These are phyloP conservation scores for Eucalyptus marginata DNA, from an alignment of 345 rosid species.

Conservation along the genomic window DNA sequence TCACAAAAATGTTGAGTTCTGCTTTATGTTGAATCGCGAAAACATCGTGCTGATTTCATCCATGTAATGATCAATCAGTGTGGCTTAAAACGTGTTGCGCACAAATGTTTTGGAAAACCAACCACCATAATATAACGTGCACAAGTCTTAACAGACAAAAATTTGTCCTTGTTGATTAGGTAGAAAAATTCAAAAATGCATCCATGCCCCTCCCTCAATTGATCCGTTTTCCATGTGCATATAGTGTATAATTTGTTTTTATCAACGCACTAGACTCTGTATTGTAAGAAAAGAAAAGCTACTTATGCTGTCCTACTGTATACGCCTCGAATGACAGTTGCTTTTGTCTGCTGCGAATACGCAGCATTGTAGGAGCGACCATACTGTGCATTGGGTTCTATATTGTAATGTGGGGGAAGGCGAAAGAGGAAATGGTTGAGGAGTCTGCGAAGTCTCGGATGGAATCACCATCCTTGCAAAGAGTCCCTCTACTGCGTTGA, in stretches of 20 bases:
- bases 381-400: slow-evolving; percentile 19
- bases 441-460: neutral
- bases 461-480: neutral
- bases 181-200: neutral
- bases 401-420: slow-evolving; percentile 24
- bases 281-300: neutral
- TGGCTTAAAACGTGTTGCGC: neutral
- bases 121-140: neutral
- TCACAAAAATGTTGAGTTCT: neutral
- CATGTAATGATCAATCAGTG: neutral
- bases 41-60: neutral
- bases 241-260: neutral
- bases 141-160: neutral
- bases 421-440: slow-evolving; percentile 6
- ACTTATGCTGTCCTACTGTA: too few relatives aligned
- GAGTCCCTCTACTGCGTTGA: slow-evolving; percentile 4
- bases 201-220: neutral
- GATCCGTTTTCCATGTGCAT: neutral
- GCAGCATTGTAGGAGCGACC: slow-evolving; percentile 13
- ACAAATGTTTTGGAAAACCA: neutral
- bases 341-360: neutral
- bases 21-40: neutral
- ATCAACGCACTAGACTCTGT: neutral
- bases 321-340: neutral
- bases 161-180: neutral